These are phyloP conservation scores for Pseudogymnoascus sp. DNA, from an alignment of 2,329 filamentous ascomycete species.

Conservation along the genomic window DNA sequence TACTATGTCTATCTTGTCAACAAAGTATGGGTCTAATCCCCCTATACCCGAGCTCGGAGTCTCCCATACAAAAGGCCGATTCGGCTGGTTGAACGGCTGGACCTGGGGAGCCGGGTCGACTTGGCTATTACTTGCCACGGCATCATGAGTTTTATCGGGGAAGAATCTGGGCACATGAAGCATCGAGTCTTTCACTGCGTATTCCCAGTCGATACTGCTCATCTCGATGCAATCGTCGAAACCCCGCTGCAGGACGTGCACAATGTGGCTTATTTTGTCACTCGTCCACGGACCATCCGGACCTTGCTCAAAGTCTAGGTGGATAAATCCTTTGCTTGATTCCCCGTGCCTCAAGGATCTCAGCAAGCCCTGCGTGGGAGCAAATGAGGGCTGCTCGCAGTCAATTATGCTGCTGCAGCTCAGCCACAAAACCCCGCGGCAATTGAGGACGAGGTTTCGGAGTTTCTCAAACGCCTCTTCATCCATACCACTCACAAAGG, in stretches of 20 bases:
- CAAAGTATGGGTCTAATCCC: conserved; percentile 23
- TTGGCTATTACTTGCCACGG: too few relatives aligned
- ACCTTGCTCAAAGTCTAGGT: conserved; percentile 16
- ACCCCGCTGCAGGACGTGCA: conserved; percentile 14
- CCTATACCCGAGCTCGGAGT: conserved; percentile 20
- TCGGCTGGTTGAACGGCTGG: conserved; percentile 25
- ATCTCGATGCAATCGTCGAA: conserved; percentile 11
- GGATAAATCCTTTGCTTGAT: conserved; percentile 17
- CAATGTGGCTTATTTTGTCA: conserved; percentile 11
- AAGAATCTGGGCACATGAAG: conserved; percentile 19
- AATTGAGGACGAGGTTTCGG: neutral
- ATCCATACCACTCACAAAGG: too few relatives aligned
- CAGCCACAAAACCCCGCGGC: conserved; percentile 5
- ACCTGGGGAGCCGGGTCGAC: too few relatives aligned
- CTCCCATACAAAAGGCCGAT: conserved; percentile 27
- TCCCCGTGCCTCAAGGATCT: conserved; percentile 10
- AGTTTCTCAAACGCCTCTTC: neutral
- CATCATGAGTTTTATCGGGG: conserved; percentile 25
- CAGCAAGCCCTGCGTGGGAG: conserved; percentile 12
- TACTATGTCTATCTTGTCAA: conserved; percentile 13
- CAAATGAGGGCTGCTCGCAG: neutral
- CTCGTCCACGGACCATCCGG: conserved; percentile 29
- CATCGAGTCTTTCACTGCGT: conserved; percentile 22
- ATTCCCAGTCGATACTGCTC: conserved; percentile 19
- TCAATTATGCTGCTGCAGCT: conserved; percentile 11